Percentiles rank a stretch among this genome's conserved stretches.
Evolutionary conservation across 2,329 filamentous ascomycete species (phyloP).

Genomic region (Lasiodiplodia theobromae): DNA sequence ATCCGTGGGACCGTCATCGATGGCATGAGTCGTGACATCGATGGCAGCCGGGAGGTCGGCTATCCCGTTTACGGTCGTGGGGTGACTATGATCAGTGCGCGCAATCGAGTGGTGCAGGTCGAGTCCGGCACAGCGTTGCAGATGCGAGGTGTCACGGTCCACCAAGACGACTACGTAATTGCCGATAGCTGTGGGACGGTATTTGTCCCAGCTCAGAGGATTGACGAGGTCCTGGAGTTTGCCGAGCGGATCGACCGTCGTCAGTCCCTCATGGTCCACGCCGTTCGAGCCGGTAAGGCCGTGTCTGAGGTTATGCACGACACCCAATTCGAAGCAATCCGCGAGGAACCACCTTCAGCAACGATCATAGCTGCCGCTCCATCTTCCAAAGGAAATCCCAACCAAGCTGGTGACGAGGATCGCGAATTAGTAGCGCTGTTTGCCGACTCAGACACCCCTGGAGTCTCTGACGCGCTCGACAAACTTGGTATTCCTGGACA

Average conservation of each 20-base stretch:
- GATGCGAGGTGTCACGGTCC: background rate
- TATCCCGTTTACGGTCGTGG: background rate
- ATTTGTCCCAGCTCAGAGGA: background rate
- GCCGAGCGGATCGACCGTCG: background rate
- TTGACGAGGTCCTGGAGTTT: background rate
- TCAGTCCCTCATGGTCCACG: background rate
- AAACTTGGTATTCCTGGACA: background rate
- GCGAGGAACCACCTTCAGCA: background rate
- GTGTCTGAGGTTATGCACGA: background rate
- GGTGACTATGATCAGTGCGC: background rate
- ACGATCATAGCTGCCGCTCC: background rate
- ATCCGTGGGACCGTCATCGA: background rate
- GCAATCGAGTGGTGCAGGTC: slow-evolving; percentile 3
- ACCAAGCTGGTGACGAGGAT: background rate
- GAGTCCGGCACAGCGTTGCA: slow-evolving; percentile 1
- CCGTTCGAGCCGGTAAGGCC: background rate
- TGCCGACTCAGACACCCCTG: background rate
- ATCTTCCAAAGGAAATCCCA: background rate
- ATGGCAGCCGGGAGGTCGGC: background rate
- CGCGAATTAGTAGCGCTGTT: background rate
- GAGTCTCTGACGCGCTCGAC: slow-evolving; percentile 2
- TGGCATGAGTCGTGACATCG: background rate
- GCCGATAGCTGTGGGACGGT: background rate
- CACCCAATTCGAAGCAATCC: background rate
- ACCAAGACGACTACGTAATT: slow-evolving; percentile 1